Evolutionary conservation across 129 eudicot species (phyloP).

Genomic region (Flaveria linearis): DNA sequence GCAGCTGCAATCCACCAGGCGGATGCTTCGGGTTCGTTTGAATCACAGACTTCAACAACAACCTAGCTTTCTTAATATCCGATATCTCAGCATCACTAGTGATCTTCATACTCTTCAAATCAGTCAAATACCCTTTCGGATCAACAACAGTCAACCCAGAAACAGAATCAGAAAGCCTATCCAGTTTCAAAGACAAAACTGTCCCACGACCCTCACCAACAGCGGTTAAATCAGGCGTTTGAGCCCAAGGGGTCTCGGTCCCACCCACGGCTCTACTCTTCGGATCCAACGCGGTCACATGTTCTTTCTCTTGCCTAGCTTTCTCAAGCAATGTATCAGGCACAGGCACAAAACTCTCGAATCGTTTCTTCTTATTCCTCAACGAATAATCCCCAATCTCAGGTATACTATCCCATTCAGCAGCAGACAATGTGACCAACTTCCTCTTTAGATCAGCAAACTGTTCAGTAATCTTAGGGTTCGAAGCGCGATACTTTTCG

Average conservation of each 20-base stretch:
- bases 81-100: slow-evolving; percentile 96
- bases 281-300: slow-evolving; percentile 85
- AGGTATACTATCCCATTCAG: slow-evolving; percentile 91
- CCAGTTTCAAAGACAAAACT: slow-evolving; percentile 80
- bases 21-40: slow-evolving; percentile 91
- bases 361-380: slow-evolving; percentile 87
- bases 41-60: slow-evolving; percentile 80
- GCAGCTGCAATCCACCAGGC: slow-evolving; percentile 95
- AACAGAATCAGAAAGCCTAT: slow-evolving; percentile 83
- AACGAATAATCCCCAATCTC: slow-evolving; percentile 91
- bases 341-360: slow-evolving; percentile 87
- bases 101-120: slow-evolving; percentile 90
- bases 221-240: slow-evolving; percentile 94
- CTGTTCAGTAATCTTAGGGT: slow-evolving; percentile 92
- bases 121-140: slow-evolving; percentile 92
- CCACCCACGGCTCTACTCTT: slow-evolving; percentile 91
- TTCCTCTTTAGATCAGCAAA: slow-evolving; percentile 89
- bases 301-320: slow-evolving; percentile 91
- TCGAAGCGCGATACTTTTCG: slow-evolving; percentile 79
- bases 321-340: slow-evolving; percentile 91
- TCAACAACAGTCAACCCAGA: slow-evolving; percentile 84
- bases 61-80: slow-evolving; percentile 79
- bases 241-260: slow-evolving; percentile 82
- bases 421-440: slow-evolving; percentile 54
- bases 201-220: slow-evolving; percentile 98